A percentile compares a stretch with the other conserved stretches of the same genome.
phyloP scores from a whole-genome alignment of 2,329 filamentous ascomycete species.

The Neofusicoccum umdonicola region DNA sequence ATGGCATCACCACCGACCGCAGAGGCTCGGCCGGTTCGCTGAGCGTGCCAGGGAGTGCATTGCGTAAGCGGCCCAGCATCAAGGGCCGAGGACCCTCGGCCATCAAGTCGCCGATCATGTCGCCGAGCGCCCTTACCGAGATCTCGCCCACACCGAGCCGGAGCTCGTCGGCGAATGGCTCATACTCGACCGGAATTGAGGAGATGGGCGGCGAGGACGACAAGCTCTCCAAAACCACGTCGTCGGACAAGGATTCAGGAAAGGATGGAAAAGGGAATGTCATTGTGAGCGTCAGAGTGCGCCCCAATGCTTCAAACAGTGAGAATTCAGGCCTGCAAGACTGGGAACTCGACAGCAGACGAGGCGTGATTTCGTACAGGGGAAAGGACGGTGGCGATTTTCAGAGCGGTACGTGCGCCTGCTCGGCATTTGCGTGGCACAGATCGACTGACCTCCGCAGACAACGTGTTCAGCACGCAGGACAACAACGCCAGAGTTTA shows the following conservation, averaged over 20 bases:
- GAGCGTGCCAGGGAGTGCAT: constrained; percentile 28
- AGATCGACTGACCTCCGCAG: constrained; percentile 45
- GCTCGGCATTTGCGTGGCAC: constrained; percentile 14
- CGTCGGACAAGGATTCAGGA: not conserved
- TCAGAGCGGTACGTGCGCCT: constrained; percentile 68
- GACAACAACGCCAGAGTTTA: constrained; percentile 96
- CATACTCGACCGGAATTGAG: constrained; percentile 60
- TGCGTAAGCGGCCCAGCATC: constrained; percentile 35
- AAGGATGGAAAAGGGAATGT: constrained; percentile 91
- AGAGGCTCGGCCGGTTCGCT: constrained; percentile 30
- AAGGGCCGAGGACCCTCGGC: constrained; percentile 28
- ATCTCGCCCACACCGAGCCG: constrained; percentile 72
- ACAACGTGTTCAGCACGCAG: constrained; percentile 93
- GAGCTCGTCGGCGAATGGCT: constrained; percentile 88
- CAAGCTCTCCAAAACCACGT: not conserved
- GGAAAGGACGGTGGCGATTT: constrained; percentile 93
- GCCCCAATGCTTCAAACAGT: constrained; percentile 72
- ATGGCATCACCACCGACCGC: constrained; percentile 32
- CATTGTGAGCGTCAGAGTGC: constrained; percentile 87
- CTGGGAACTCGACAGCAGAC: constrained; percentile 87
- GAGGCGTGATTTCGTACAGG: constrained; percentile 75
- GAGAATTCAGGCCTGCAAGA: constrained; percentile 70
- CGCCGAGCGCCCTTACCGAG: constrained; percentile 72
- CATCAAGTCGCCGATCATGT: constrained; percentile 43
- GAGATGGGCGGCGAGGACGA: constrained; percentile 8